Base-by-base conservation (phyloP, 352 stramenopile species). In the Phytophthora sp. region DNA sequence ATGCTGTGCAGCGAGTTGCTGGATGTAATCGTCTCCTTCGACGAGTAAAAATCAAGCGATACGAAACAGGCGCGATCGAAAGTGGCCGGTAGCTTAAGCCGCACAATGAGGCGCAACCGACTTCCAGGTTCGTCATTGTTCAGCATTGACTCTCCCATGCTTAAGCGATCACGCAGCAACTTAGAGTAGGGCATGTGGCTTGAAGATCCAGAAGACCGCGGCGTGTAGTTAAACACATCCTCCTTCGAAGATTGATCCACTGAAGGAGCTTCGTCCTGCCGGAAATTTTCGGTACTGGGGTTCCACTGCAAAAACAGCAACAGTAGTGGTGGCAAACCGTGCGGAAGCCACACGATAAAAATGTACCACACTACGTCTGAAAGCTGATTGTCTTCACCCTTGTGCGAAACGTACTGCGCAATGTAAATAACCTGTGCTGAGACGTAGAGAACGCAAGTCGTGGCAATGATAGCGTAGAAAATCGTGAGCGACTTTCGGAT, bases 361-460 rank as follows among this genome's bases (percentile, higher is more conserved):
- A 94, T 80, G 54, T 96, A 96, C 85, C 86, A 96, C 12, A 96
- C 79, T 13, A 84, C 69, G 42, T 94, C 85, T 5, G 85, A 94
- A 20, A 94, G 72, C 52, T 92, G 79, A 38, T 76, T 83, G 42
- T 77, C 74, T 24, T 84, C 69, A 10, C 68, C 77, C 18, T 74
- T 73, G 32, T 73, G 74, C 17, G 83, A 89, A 6, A 92, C 63
- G 66, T 94, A 96, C 66, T 94, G 87, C 39, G 85, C 79, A 37
- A 94, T 91, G 69, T 94, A 94, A 32, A 96, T 96, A 18, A 96
- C 84, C 65, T 94, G 85, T 4, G 85, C 84, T 35, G 87, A 94
- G 17, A 96, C 87, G 65, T 93, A 94, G 4, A 96, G 67, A 38
- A 96, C 87, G 38, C 85, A 91, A 5, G 87, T 94, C 15, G 84